phyloP scores from a whole-genome alignment of 352 stramenopile genomes.

The Hyaloperonospora brassicae region DNA sequence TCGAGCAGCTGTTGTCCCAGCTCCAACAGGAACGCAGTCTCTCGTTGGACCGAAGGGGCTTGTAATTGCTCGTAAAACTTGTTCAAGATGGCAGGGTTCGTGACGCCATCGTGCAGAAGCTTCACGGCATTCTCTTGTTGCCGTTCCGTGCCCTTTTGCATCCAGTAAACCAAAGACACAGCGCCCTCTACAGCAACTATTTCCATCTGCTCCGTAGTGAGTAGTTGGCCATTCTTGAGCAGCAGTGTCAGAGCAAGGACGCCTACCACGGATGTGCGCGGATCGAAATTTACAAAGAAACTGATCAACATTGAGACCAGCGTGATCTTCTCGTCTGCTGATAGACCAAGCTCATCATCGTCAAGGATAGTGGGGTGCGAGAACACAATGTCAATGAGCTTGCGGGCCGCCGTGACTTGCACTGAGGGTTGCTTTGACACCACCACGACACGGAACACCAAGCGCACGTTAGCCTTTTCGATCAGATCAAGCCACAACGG shows the following conservation, averaged over 20 bases:
- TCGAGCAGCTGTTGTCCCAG: conserved; percentile 65
- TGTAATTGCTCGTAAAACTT: conserved; percentile 65
- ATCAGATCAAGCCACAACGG: conserved; percentile 75
- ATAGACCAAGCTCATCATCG: conserved; percentile 41
- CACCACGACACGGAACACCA: conserved; percentile 54
- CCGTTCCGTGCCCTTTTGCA: conserved; percentile 74
- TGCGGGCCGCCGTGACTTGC: conserved; percentile 56
- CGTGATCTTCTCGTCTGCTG: conserved; percentile 40
- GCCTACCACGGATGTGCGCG: conserved; percentile 63
- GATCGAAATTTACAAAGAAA: conserved; percentile 67
- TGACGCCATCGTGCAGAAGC: conserved; percentile 64
- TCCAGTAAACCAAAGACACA: conserved; percentile 72
- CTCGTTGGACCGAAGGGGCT: conserved; percentile 35
- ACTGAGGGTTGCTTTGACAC: conserved; percentile 45
- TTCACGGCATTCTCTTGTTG: conserved; percentile 74
- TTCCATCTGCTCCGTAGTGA: conserved; percentile 60
- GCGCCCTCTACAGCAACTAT: conserved; percentile 60
- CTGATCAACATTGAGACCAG: conserved; percentile 61
- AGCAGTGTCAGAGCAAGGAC: conserved; percentile 60
- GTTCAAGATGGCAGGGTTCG: conserved; percentile 23
- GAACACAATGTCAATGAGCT: conserved; percentile 74
- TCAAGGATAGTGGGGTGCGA: conserved; percentile 44
- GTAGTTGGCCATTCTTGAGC: conserved; percentile 46
- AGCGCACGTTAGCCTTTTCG: conserved; percentile 47
- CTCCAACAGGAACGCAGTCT: conserved; percentile 56